Base-by-base conservation (phyloP, 345 rosid genomes). In the Populus alba region DNA sequence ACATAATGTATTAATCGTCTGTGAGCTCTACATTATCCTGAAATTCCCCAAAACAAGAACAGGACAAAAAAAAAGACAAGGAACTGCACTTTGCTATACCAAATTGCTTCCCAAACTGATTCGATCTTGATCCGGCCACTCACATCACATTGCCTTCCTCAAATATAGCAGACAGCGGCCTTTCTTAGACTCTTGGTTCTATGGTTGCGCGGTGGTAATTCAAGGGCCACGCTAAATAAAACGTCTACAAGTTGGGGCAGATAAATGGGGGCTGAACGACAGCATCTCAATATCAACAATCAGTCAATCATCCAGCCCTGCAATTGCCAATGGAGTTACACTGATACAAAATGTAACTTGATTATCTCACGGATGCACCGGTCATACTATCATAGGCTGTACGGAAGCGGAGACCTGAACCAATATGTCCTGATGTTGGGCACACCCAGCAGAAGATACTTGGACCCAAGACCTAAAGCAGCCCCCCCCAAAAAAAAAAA, bases 381-480 rank as follows among this genome's bases (percentile, higher is more conserved):
- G 75, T 76, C 51, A 45, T 33, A 31, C 81, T 70, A 77, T 90
- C 94, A 61, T 84, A 92, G 43, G 90, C 85, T 70, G 97, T 90
- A 38, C 85, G 93, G 75, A 89, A 92, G 67, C 81, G 91, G 69
- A 94, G 87, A 86, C 98, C 98, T 8, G 90, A 86, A 79, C 94
- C 91, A 1, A 90, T 83, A 77, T 94, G 95, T 68, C 74, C 82
- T 33, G 94, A 82, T 8, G 81, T 79, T 70, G 98, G 97, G 75
- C 97, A 94, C 43, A 88, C 47, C 98, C 98, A 94, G 82, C 90
- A 82, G 61, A 88, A 86, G 78, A 91, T 78, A 83, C 84, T 88
- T 43, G 91, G 92, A 82, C 98, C 98, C 79, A 94, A 84, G 43
- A 90, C 90, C 98, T 94, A 87, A 77, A 84, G 74, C 76, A 83